A percentile compares a stretch with the other conserved stretches of the same genome.
phyloP scores from a whole-genome alignment of 1,284 basidiomycete genomes.

The Baeospora myosura region DNA sequence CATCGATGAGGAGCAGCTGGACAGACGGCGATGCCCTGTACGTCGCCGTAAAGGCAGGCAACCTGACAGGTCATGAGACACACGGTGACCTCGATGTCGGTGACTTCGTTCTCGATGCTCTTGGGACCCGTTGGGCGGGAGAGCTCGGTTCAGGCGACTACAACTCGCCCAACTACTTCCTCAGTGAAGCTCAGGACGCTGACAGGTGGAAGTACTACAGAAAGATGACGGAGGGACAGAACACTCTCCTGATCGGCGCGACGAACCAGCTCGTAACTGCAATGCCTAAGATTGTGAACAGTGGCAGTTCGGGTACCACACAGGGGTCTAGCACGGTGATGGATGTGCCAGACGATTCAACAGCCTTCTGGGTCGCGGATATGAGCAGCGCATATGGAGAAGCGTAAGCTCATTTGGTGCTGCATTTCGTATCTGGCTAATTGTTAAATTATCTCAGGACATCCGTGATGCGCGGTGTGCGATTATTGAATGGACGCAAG shows the following conservation, averaged over 20 bases:
- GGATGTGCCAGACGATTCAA: constrained; percentile 56
- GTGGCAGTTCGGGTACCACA: constrained; percentile 52
- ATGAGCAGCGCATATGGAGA: constrained; percentile 76
- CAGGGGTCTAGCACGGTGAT: constrained; percentile 81
- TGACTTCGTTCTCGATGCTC: constrained; percentile 92
- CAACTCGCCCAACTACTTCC: constrained; percentile 65
- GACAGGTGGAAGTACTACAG: constrained; percentile 89
- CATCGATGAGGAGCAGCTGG: constrained; percentile 88
- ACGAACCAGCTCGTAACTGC: constrained; percentile 79
- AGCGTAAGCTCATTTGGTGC: constrained; percentile 41
- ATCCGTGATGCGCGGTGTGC: constrained; percentile 80
- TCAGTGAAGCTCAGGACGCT: constrained; percentile 56
- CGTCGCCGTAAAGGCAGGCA: constrained; percentile 85
- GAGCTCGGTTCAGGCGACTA: constrained; percentile 92
- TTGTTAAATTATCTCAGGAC: constrained; percentile 31
- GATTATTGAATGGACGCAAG: constrained; percentile 77
- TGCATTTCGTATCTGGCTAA: constrained; percentile 9
- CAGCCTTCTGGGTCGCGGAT: constrained; percentile 80
- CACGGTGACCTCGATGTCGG: constrained; percentile 92
- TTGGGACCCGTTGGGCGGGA: constrained; percentile 93
- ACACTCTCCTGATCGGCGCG: constrained; percentile 78
- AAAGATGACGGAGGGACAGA: constrained; percentile 95
- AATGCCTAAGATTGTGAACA: constrained; percentile 49
- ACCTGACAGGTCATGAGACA: constrained; percentile 74
- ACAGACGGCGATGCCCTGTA: constrained; percentile 80